Percentiles rank a stretch among this genome's conserved stretches.
phyloP scores from a whole-genome alignment of 192 early-diverging fungal genomes.

The Backusella sp. region DNA sequence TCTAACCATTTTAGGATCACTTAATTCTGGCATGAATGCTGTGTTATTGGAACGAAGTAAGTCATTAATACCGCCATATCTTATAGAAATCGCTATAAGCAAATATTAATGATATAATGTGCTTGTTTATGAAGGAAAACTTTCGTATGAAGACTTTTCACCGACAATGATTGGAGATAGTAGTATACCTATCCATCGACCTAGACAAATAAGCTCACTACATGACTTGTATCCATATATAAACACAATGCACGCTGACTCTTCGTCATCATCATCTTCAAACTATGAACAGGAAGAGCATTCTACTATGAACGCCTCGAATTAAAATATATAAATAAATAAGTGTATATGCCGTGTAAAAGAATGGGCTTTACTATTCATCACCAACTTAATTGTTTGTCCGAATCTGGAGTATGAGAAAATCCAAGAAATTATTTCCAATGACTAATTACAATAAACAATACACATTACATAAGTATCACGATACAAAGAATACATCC shows the following conservation, averaged over 20 bases:
- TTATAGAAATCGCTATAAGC: background rate
- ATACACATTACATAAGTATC: no score
- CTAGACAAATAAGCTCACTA: conserved; percentile 13
- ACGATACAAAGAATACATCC: no score
- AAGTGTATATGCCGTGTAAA: no score
- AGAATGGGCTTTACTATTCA: no score
- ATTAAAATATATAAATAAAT: background rate
- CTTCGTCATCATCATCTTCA: background rate
- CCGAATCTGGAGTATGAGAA: no score
- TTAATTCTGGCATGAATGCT: conserved; percentile 30
- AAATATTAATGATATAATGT: background rate
- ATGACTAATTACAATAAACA: no score
- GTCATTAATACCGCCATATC: no score
- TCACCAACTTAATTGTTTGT: no score
- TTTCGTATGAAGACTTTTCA: conserved; percentile 34
- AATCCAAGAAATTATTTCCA: no score
- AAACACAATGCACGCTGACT: background rate
- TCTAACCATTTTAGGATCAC: conserved; percentile 18
- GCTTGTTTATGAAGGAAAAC: conserved; percentile 10
- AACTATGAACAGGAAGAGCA: background rate
- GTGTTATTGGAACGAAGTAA: conserved; percentile 29
- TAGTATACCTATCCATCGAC: background rate
- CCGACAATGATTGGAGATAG: background rate
- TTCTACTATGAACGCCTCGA: background rate
- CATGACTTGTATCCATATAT: conserved; percentile 21